Evolutionary conservation across 352 stramenopile species (phyloP), one percentile per base, ranked within the genome.

Genomic region (Blastocystis sp.): DNA sequence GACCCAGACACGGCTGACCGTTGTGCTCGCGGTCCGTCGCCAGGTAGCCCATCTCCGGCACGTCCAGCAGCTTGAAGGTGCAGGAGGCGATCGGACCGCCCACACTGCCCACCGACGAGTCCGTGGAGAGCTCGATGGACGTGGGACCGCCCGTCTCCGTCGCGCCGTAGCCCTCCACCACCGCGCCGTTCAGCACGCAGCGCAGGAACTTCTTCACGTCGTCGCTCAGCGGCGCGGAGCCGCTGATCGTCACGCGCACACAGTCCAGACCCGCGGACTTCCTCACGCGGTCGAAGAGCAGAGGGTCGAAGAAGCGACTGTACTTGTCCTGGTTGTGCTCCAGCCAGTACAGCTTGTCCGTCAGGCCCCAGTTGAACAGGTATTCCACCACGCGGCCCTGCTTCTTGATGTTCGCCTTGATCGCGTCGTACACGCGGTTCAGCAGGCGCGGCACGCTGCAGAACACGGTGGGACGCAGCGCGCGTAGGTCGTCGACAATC

Each of bases 21-120:
- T 90, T 33, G 63, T 92, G 81, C 85, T 91, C 82, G 19, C 76
- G 66, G 91, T 97, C 94, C 21, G 92, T 93, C 88, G 91, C 94
- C 24, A 94, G 94, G 92, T 98, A 99, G 69, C 94, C 95, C 97
- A 99, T 98, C 79, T 99, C 97, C 0, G 95, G 94, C 12, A 98
- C 95, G 91, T 98, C 95, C 70, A 96, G 93, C 13, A 99, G 93
- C 4, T 95, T 94, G 74, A 98, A 93, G 88, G 98, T 94, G 21
- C 92, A 91, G 74, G 92, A 94, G 51, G 94, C 90, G 50, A 95
- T 92, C 4, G 96, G 96, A 59, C 93, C 92, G 62, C 97, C 97
- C 0, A 98, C 96, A 92, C 98, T 96, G 4, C 95, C 94, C 1
- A 94, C 93, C 50, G 92, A 94, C 19, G 93, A 91, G 90, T 96